Evolutionary conservation across 192 early-diverging fungal species (phyloP).

Genomic region (Backusella circina): DNA sequence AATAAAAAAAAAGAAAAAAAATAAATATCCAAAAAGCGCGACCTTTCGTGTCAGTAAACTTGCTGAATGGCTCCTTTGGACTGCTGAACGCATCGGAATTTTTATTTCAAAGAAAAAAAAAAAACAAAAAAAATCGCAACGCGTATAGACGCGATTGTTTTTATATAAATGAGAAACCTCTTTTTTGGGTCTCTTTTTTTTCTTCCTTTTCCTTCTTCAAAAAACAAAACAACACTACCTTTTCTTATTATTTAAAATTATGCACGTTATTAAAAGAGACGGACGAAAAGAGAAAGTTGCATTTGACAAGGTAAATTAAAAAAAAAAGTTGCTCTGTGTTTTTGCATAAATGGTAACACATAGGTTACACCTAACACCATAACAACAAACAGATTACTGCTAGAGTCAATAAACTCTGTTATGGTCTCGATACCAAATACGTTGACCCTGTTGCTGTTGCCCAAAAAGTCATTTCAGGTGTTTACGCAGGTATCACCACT

Average conservation of each 20-base stretch:
- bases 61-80: neutral
- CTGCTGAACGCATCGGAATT: neutral
- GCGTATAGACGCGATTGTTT: neutral
- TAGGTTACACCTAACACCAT: neutral
- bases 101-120: neutral
- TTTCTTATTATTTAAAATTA: neutral
- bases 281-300: conserved; percentile 88
- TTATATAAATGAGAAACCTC: neutral
- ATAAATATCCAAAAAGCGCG: neutral
- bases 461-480: conserved; percentile 89
- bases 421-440: conserved; percentile 92
- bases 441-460: conserved; percentile 90
- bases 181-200: neutral
- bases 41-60: neutral
- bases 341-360: neutral
- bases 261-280: conserved; percentile 42
- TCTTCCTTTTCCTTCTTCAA: neutral
- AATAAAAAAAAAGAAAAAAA: neutral
- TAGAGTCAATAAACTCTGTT: conserved; percentile 94
- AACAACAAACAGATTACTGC: conserved; percentile 67
- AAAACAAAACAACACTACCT: neutral
- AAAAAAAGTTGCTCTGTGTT: neutral
- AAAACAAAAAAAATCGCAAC: neutral
- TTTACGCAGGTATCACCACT: conserved; percentile 85
- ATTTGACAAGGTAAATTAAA: conserved; percentile 83